These are phyloP conservation scores for Quercus bicolor DNA, from an alignment of 306 rosid species.

Conservation along the genomic window DNA sequence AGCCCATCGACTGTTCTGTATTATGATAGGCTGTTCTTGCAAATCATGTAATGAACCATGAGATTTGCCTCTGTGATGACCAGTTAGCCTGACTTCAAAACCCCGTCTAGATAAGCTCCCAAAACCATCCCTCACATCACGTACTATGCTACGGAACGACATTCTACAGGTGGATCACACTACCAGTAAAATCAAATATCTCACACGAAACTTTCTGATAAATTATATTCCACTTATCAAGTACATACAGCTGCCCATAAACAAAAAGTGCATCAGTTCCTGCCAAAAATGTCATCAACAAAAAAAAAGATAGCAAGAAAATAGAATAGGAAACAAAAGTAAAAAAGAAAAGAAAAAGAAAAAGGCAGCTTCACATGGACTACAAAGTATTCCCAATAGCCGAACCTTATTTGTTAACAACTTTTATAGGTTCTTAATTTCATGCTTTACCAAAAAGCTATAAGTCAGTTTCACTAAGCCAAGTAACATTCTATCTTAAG, in stretches of 20 bases:
- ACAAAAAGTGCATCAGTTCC: conserved; percentile 18
- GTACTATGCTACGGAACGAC: conserved; percentile 93
- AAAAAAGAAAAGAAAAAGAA: neutral
- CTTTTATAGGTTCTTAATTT: neutral
- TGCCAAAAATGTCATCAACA: neutral
- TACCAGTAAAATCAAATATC: conserved; percentile 15
- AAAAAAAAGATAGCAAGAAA: neutral
- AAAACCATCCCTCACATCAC: conserved; percentile 81
- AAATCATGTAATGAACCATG: conserved; percentile 74
- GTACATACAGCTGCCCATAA: conserved; percentile 35
- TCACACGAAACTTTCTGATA: conserved; percentile 20
- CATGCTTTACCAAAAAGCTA: neutral
- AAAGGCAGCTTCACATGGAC: conserved; percentile 15
- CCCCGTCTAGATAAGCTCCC: conserved; percentile 87
- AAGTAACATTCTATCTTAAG: neutral
- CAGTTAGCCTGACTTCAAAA: conserved; percentile 64
- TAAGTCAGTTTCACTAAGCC: neutral
- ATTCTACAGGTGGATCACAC: conserved; percentile 35
- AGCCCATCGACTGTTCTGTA: conserved; percentile 82
- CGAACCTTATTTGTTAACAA: neutral
- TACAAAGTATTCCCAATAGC: conserved; percentile 10
- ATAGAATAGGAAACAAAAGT: neutral
- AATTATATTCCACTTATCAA: conserved; percentile 22
- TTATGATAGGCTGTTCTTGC: conserved; percentile 57
- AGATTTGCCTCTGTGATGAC: conserved; percentile 75